Percentiles rank a stretch among this genome's conserved stretches.
phyloP scores from a whole-genome alignment of 768 basidiomycete species.

The Cystobasidium onofrii region DNA sequence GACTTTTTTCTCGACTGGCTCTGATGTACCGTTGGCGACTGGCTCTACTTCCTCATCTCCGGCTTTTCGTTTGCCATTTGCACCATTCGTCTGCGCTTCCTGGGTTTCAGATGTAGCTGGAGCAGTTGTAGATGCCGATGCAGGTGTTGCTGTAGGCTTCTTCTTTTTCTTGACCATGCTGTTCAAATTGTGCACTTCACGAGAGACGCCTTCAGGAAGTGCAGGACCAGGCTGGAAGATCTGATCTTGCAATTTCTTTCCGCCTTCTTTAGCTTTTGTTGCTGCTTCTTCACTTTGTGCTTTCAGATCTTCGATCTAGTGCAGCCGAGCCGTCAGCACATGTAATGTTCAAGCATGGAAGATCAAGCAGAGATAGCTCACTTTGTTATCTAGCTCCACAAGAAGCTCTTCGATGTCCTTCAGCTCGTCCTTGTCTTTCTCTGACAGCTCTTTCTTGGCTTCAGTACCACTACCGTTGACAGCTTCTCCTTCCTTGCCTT shows the following conservation, averaged over 20 bases:
- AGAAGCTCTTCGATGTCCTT: constrained; percentile 31
- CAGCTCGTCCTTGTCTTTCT: constrained; percentile 28
- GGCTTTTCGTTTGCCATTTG: constrained; percentile 29
- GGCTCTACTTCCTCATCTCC: constrained; percentile 17
- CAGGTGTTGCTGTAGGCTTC: constrained; percentile 2
- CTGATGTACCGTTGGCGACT: not conserved
- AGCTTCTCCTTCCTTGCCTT: constrained; percentile 23
- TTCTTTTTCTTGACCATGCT: constrained; percentile 32
- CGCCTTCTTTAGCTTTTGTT: constrained; percentile 20
- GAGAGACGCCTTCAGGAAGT: constrained; percentile 23
- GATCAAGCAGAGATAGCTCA: constrained; percentile 7
- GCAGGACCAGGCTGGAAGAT: constrained; percentile 16
- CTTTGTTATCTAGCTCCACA: constrained; percentile 32
- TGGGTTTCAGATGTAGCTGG: not conserved
- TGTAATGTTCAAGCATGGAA: no score
- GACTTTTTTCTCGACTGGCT: constrained; percentile 12
- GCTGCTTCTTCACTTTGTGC: constrained; percentile 25
- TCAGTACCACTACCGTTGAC: not conserved
- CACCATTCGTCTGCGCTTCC: not conserved
- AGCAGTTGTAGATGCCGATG: not conserved
- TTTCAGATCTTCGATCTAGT: constrained; percentile 33
- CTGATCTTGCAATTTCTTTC: constrained; percentile 14
- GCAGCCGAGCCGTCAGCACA: no score
- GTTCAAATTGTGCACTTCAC: constrained; percentile 27
- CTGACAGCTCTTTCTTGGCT: constrained; percentile 17